Base-by-base conservation (phyloP, 106 monocot species). In the Apostasia ramifera region DNA sequence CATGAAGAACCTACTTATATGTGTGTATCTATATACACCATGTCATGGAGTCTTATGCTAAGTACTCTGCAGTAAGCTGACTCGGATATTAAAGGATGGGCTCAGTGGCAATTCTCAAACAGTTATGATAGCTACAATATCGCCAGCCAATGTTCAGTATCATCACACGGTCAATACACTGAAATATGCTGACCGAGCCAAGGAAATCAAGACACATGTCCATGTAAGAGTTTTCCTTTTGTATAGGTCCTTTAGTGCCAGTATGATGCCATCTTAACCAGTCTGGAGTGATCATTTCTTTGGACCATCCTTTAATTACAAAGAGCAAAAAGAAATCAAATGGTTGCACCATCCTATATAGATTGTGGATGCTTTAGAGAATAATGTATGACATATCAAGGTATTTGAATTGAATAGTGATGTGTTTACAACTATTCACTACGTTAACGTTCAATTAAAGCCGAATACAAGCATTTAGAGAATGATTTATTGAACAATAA, bases 101-200 rank as follows among this genome's bases (percentile, higher is more conserved):
- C 83, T 98, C 63, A 92, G 92, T 75, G 97, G 97, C 13, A 98
- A 98, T 75, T 98, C 97, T 71, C 92, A 75, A 55, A 98, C 97
- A 14, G 77, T 98, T 65, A 98, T 98, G 97, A 81, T 98, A 67
- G 97, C 97, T 55, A 98, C 97, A 64, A 81, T 98, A 77, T 98
- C 92, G 67, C 97, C 97, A 61, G 86, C 89, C 48, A 84, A 92
- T 83, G 82, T 81, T 82, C 97, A 98, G 61, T 98, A 98, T 75
- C 89, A 92, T 57, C 97, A 98, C 77, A 92, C 97, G 45, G 68
- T 92, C 55, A 98, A 92, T 78, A 98, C 97, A 38, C 78, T 98
- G 53, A 98, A 98, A 77, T 98, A 98, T 89, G 97, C 97, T 55
- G 97, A 98, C 49, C 82, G 97, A 58, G 97, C 97, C 51, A 98